Percentiles rank a stretch among this genome's conserved stretches.
Conservation (phyloP, 2,329 filamentous ascomycete genomes). For the Beauveria australis region DNA sequence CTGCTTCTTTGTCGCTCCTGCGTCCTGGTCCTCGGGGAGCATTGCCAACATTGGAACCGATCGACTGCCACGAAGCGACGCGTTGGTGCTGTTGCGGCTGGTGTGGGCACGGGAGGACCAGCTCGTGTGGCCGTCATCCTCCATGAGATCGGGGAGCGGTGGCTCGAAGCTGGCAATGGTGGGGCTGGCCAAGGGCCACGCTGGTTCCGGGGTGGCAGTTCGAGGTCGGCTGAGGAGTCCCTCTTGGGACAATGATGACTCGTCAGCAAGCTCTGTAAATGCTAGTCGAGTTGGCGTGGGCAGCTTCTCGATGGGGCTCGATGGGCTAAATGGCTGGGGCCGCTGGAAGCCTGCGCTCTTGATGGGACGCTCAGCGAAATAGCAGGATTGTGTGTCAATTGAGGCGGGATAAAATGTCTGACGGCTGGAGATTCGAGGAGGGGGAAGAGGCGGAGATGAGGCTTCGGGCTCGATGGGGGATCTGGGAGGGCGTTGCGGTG, state of each 20-base stretch:
- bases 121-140: constrained; percentile 49
- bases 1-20: constrained; percentile 2
- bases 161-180: constrained; percentile 27
- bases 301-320: constrained; percentile 16
- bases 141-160: constrained; percentile 50
- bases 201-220: constrained; percentile 29
- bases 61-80: constrained; percentile 45
- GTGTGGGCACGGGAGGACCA: constrained; percentile 30
- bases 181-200: constrained; percentile 31
- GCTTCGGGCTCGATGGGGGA: constrained; percentile 28
- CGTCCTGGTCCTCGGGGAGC: constrained; percentile 26
- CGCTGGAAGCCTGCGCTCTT: constrained; percentile 38
- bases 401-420: constrained; percentile 37
- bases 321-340: constrained; percentile 32
- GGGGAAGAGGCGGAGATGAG: constrained; percentile 37
- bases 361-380: constrained; percentile 33
- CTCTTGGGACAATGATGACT: constrained; percentile 19
- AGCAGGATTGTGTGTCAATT: constrained; percentile 28
- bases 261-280: constrained; percentile 7
- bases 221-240: constrained; percentile 32
- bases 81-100: constrained; percentile 39
- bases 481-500: constrained; percentile 28
- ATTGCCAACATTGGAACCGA: constrained; percentile 48
- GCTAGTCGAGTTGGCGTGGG: constrained; percentile 13
- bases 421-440: constrained; percentile 48